Evolutionary conservation across 2,329 filamentous ascomycete genomes (phyloP).

Genomic region (Sporothrix mexicana): DNA sequence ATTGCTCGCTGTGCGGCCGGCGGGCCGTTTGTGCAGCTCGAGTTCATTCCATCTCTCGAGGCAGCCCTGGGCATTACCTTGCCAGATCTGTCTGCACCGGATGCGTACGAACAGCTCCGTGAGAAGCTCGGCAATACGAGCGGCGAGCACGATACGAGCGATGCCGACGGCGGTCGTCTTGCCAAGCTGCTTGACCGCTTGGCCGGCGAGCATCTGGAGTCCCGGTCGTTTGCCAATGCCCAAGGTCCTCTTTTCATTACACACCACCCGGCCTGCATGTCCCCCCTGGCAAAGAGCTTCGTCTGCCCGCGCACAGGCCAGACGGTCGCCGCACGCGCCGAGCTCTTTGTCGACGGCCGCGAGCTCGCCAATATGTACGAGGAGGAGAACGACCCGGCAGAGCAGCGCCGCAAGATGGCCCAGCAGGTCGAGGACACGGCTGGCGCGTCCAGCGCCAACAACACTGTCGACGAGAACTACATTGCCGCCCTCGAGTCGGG

Average conservation of each 20-base stretch:
- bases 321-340: conserved; percentile 77
- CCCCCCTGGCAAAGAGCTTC: conserved; percentile 89
- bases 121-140: conserved; percentile 42
- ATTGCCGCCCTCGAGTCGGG: conserved; percentile 84
- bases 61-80: conserved; percentile 67
- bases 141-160: conserved; percentile 53
- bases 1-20: conserved; percentile 29
- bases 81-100: conserved; percentile 63
- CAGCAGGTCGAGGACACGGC: conserved; percentile 55
- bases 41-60: conserved; percentile 84
- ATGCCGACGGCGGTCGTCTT: conserved; percentile 69
- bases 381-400: conserved; percentile 91
- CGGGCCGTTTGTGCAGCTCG: conserved; percentile 67
- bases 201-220: conserved; percentile 77
- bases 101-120: conserved; percentile 65
- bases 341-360: conserved; percentile 79
- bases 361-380: conserved; percentile 98
- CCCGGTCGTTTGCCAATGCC: conserved; percentile 49
- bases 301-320: conserved; percentile 71
- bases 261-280: conserved; percentile 88
- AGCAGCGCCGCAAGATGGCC: conserved; percentile 82
- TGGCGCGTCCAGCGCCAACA: conserved; percentile 46
- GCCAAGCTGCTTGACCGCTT: conserved; percentile 79
- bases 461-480: conserved; percentile 77
- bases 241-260: conserved; percentile 78